phyloP scores from a whole-genome alignment of 139 green algal genomes.

The Astrephomene gubernaculifera region DNA sequence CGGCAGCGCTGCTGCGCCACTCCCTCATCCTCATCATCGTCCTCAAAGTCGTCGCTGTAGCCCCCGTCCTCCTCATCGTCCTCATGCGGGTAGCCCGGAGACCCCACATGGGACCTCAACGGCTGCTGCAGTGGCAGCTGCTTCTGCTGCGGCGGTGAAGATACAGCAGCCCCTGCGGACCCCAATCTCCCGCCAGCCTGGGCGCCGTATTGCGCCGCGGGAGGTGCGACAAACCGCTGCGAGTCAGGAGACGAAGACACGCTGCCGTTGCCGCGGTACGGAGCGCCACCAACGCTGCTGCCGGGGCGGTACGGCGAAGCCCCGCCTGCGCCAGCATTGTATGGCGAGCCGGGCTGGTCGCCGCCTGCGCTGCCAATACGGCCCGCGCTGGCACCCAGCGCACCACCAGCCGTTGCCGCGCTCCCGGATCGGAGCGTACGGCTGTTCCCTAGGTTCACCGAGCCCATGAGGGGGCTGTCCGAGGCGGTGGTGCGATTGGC shows the following conservation, averaged over 20 bases:
- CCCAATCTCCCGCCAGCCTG: no score
- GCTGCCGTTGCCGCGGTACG: no score
- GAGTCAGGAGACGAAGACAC: no score
- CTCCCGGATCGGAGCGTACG: not conserved
- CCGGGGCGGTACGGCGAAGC: no score
- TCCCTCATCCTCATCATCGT: conserved; percentile 28
- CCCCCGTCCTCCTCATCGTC: conserved; percentile 24
- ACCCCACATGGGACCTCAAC: no score
- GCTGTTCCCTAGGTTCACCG: conserved; percentile 23
- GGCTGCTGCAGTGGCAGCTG: not conserved
- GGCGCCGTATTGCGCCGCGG: no score
- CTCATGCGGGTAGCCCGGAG: no score
- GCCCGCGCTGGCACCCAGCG: not conserved
- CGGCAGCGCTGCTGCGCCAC: conserved; percentile 41
- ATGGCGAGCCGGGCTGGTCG: not conserved
- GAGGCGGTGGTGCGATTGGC: conserved; percentile 29
- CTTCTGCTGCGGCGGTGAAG: not conserved
- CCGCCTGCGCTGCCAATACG: not conserved
- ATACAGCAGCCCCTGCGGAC: no score
- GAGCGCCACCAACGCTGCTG: no score
- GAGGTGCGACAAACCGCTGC: no score
- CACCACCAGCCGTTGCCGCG: not conserved
- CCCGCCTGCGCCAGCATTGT: no score
- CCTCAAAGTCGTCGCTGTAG: conserved; percentile 44
- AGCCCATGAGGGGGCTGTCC: conserved; percentile 42